Evolutionary conservation across 352 stramenopile species (phyloP).

Genomic region (Phytophthora europaea): DNA sequence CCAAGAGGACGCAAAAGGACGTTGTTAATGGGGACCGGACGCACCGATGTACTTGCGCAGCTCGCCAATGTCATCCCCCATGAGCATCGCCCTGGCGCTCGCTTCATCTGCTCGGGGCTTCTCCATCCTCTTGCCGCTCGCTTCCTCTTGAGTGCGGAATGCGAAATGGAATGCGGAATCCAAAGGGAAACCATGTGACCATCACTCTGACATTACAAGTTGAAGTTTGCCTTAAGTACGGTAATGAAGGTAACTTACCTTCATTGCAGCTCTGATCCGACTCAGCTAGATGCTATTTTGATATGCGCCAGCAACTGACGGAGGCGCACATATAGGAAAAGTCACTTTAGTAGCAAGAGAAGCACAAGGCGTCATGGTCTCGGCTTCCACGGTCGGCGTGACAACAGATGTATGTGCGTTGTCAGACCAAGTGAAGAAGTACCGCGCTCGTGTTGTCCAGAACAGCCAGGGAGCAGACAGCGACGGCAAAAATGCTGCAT

Average conservation of each 20-base stretch:
- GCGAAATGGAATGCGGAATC: slow-evolving; percentile 27
- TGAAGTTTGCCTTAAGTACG: slow-evolving; percentile 28
- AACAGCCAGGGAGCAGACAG: slow-evolving; percentile 32
- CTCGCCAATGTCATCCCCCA: slow-evolving; percentile 63
- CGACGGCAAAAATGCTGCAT: slow-evolving; percentile 28
- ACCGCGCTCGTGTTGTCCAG: slow-evolving; percentile 69
- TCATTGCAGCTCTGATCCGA: background rate
- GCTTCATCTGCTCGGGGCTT: slow-evolving; percentile 7
- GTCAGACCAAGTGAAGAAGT: slow-evolving; percentile 87
- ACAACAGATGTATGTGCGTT: slow-evolving; percentile 76
- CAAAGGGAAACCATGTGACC: slow-evolving; percentile 41
- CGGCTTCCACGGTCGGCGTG: slow-evolving; percentile 64
- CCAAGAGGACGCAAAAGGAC: background rate
- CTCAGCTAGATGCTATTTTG: slow-evolving; percentile 15
- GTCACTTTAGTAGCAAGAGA: slow-evolving; percentile 13
- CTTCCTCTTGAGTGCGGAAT: slow-evolving; percentile 32
- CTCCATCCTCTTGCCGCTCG: slow-evolving; percentile 20
- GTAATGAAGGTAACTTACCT: slow-evolving; percentile 17
- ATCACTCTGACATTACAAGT: slow-evolving; percentile 42
- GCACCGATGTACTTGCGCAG: slow-evolving; percentile 77
- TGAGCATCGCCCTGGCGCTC: slow-evolving; percentile 6
- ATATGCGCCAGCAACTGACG: background rate
- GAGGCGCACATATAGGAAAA: slow-evolving; percentile 5
- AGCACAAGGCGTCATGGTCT: slow-evolving; percentile 51
- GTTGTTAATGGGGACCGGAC: slow-evolving; percentile 1